Evolutionary conservation across 2,329 filamentous ascomycete species (phyloP), one percentile per base, ranked within the genome.

Genomic region (Aspergillus sp.): DNA sequence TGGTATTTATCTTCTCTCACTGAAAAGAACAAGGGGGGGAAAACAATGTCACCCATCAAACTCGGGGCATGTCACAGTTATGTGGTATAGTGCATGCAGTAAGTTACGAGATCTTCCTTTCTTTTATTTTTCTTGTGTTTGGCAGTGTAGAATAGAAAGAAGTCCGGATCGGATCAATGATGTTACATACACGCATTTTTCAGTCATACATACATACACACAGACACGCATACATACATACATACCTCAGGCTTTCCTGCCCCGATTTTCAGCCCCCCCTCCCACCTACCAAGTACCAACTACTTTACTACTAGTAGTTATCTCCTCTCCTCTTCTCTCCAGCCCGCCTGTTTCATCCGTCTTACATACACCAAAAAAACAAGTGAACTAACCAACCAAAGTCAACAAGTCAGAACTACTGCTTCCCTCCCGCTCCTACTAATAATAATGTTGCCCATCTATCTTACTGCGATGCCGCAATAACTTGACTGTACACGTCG

Each of bases 291-390:
- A 28, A 28, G 25, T 28, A 28, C 25, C 25, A 28, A 28, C 2
- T 30, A 30, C 10, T 12, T 5, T 36, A 15, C 32, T 36, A 36
- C 10, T 36, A 6, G 32, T 36, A 6, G 32, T 15, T 6, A 36
- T 36, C 32, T 36, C 32, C 12, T 36, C 12, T 13, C 12, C 12
- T 13, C 32, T 36, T 13, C 32, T 13, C 32, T 36, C 10, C 47
- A 28, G 47, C 47, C 25, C 47, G 47, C 28, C n/a, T 50, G 47
- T 50, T 50, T 50, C 47, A 50, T 45, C 41, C 10, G 47, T 50
- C 47, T 50, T 50, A 50, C 47, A 50, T 36, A 23, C 47, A 45
- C 39, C 12, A n/a, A 23, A 54, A 23, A 23, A 45, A 30, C 7
- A 28, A 12, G 28, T 30, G 28, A 30, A 30, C 28, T 30, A 30